These are phyloP conservation scores for Usnea hakonensis DNA, from an alignment of 495 filamentous ascomycete species.

Conservation along the genomic window DNA sequence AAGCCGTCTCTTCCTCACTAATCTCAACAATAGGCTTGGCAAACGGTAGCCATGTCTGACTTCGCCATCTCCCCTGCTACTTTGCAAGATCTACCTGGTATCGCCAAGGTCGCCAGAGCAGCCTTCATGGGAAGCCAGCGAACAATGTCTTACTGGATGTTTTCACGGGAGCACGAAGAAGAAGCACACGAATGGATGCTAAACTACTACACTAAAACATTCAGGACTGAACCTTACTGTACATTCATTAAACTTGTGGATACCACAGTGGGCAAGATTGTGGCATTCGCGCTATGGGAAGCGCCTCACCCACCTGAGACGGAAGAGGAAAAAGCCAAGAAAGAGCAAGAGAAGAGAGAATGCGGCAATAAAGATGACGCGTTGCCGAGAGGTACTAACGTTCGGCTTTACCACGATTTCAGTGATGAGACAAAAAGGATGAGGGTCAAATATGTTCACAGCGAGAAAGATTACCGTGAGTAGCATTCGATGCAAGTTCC, in stretches of 20 bases:
- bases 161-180: background rate
- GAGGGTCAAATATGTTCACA: constrained; percentile 17
- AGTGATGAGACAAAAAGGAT: constrained; percentile 13
- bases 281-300: constrained; percentile 14
- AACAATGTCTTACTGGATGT: constrained; percentile 13
- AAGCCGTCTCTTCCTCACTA: background rate
- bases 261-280: background rate
- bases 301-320: background rate
- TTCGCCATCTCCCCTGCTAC: constrained; percentile 1
- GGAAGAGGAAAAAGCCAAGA: constrained; percentile 2
- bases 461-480: constrained; percentile 18
- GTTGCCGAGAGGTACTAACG: constrained; percentile 10
- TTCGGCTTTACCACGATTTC: constrained; percentile 11
- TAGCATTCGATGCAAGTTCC: background rate
- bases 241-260: constrained; percentile 8
- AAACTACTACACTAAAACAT: background rate
- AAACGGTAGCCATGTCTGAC: background rate
- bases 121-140: constrained; percentile 2
- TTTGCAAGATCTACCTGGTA: background rate
- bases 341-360: background rate
- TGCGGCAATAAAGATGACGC: background rate
- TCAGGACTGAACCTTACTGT: constrained; percentile 5
- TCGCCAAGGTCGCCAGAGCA: background rate
- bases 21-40: background rate
- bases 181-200: constrained; percentile 11